Evolutionary conservation across 495 filamentous ascomycete genomes (phyloP).

Genomic region (Clohesyomyces aquaticus): DNA sequence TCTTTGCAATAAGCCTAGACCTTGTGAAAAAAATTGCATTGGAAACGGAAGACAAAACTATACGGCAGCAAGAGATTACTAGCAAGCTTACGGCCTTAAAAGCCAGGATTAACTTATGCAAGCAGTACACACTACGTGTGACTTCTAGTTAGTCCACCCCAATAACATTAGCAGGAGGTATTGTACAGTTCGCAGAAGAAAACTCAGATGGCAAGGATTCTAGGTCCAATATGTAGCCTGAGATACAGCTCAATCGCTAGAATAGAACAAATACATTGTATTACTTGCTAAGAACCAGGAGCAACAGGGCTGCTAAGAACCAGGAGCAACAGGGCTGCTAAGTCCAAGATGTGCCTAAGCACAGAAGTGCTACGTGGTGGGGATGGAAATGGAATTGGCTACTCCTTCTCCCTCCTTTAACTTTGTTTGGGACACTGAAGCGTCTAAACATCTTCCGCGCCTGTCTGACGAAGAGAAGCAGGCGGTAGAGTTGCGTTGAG

Average conservation of each 20-base stretch:
- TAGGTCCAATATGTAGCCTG: slow-evolving; percentile 1
- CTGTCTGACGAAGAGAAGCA: too few relatives aligned
- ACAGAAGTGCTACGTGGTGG: slow-evolving; percentile 3
- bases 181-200: slow-evolving; percentile 9
- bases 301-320: too few relatives aligned
- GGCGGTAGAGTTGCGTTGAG: too few relatives aligned
- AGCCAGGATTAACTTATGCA: slow-evolving; percentile 14
- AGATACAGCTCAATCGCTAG: neutral
- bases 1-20: slow-evolving; percentile 9
- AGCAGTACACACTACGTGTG: slow-evolving; percentile 19
- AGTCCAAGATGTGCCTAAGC: slow-evolving; percentile 6
- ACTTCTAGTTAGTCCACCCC: slow-evolving; percentile 12
- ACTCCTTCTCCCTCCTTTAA: too few relatives aligned
- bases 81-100: slow-evolving; percentile 17
- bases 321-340: neutral
- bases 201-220: slow-evolving; percentile 9
- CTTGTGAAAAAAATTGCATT: slow-evolving; percentile 16
- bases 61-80: slow-evolving; percentile 8
- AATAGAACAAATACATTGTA: neutral
- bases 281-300: slow-evolving; percentile 12
- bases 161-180: slow-evolving; percentile 4
- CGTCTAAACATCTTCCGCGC: too few relatives aligned
- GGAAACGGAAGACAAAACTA: slow-evolving; percentile 14
- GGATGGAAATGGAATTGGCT: slow-evolving; percentile 1
- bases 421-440: too few relatives aligned